Conservation (phyloP, 257 asterid genomes). For the Sherardia arvensis region DNA sequence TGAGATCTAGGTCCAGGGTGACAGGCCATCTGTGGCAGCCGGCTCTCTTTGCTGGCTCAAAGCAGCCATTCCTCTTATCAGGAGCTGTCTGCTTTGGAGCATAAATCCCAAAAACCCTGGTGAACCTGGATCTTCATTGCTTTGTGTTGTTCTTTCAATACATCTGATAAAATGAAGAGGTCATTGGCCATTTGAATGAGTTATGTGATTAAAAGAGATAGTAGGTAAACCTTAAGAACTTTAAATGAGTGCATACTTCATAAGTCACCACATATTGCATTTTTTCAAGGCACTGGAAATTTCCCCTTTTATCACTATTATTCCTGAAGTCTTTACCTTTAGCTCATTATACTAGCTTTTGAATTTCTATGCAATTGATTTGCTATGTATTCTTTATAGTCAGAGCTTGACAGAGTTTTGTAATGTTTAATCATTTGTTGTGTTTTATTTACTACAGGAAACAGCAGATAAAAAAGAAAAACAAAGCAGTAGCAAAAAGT, state of each 20-base stretch:
- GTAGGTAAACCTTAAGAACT: background rate
- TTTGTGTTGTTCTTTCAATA: conserved; percentile 1
- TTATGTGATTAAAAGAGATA: background rate
- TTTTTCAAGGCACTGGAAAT: background rate
- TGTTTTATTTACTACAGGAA: conserved; percentile 42
- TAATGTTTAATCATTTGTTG: background rate
- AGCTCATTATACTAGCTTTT: background rate
- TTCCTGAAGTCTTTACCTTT: background rate
- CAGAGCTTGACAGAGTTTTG: background rate
- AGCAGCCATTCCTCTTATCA: conserved; percentile 27
- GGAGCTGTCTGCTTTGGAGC: conserved; percentile 40
- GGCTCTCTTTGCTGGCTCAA: conserved; percentile 22
- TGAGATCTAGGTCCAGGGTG: conserved; percentile 25
- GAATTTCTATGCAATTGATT: background rate
- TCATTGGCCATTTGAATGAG: background rate
- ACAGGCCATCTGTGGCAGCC: conserved; percentile 29
- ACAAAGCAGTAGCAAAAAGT: conserved; percentile 61
- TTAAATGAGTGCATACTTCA: background rate
- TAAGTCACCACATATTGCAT: background rate
- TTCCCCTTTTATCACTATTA: background rate
- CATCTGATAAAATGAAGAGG: background rate
- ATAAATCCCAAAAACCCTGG: conserved; percentile 33
- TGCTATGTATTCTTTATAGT: background rate
- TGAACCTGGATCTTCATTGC: conserved; percentile 20
- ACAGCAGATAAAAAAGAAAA: conserved; percentile 42